Conservation (phyloP, 2,329 filamentous ascomycete species). For the Beauveria asiatica region DNA sequence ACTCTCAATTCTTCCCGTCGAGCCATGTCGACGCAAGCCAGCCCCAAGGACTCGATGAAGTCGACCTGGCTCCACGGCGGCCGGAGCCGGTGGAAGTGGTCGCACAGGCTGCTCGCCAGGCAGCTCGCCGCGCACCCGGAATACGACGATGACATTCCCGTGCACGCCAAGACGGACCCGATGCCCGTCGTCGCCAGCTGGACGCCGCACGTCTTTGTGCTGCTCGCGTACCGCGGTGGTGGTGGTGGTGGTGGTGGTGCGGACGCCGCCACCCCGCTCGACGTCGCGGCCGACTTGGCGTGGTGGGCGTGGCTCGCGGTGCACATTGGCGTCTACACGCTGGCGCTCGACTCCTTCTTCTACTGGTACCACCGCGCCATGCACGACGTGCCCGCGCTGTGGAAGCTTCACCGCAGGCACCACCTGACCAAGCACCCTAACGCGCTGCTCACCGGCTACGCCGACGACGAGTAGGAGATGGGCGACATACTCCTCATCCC, state of each 20-base stretch:
- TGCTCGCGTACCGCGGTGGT: constrained; percentile 23
- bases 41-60: constrained; percentile 25
- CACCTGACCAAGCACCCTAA: constrained; percentile 36
- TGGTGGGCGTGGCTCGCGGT: constrained; percentile 25
- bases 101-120: constrained; percentile 21
- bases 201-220: constrained; percentile 27
- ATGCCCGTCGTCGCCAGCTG: constrained; percentile 27
- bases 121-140: constrained; percentile 18
- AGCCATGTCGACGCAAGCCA: background rate
- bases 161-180: constrained; percentile 28
- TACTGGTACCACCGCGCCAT: constrained; percentile 33
- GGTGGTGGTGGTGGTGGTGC: constrained; percentile 13
- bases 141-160: constrained; percentile 22
- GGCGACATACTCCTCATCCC: constrained; percentile 34
- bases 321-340: constrained; percentile 26
- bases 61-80: constrained; percentile 25
- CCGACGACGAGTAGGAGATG: constrained; percentile 33
- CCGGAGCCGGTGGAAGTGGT: constrained; percentile 19
- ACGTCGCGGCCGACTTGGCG: constrained; percentile 4
- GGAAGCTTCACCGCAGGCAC: constrained; percentile 32
- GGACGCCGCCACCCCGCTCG: constrained; percentile 13
- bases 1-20: background rate
- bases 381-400: constrained; percentile 30
- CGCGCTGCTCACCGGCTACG: constrained; percentile 30
- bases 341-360: constrained; percentile 33